A percentile compares a stretch with the other conserved stretches of the same genome.
phyloP scores from a whole-genome alignment of 2,329 filamentous ascomycete species.

The Samsoniella hepiali region DNA sequence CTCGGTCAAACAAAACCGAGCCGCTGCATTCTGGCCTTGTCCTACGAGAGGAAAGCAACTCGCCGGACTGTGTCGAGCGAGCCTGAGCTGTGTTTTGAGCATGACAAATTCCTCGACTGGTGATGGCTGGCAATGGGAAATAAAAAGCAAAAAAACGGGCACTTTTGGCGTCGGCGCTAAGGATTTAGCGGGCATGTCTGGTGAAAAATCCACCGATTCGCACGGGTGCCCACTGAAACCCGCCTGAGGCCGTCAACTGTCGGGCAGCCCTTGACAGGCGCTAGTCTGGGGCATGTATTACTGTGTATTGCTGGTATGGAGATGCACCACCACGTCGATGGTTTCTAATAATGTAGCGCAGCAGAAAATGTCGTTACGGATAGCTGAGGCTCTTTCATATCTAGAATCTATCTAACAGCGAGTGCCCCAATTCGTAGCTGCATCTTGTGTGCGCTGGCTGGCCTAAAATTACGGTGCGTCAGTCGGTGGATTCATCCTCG shows the following conservation, averaged over 20 bases:
- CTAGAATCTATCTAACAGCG: no score
- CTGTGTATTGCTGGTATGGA: not conserved
- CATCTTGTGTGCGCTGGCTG: not conserved
- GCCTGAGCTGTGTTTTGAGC: no score
- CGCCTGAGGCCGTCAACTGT: not conserved
- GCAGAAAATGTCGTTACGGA: no score
- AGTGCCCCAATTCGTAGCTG: no score
- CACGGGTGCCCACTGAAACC: not conserved
- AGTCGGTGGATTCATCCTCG: not conserved
- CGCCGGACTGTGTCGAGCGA: no score
- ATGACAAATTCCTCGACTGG: not conserved
- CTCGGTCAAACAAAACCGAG: no score
- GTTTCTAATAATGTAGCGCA: no score
- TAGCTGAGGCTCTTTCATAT: no score
- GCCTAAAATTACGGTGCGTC: not conserved
- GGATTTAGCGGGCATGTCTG: not conserved
- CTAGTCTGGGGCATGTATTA: not conserved
- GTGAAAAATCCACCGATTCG: not conserved
- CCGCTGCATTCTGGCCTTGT: no score
- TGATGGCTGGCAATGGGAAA: not conserved
- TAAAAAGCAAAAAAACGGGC: not conserved
- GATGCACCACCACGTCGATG: not conserved
- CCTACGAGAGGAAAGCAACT: no score
- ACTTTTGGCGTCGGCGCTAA: conserved; percentile 1
- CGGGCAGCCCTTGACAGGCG: not conserved